Base-by-base conservation (phyloP, 495 filamentous ascomycete genomes). In the Podospora sp. region DNA sequence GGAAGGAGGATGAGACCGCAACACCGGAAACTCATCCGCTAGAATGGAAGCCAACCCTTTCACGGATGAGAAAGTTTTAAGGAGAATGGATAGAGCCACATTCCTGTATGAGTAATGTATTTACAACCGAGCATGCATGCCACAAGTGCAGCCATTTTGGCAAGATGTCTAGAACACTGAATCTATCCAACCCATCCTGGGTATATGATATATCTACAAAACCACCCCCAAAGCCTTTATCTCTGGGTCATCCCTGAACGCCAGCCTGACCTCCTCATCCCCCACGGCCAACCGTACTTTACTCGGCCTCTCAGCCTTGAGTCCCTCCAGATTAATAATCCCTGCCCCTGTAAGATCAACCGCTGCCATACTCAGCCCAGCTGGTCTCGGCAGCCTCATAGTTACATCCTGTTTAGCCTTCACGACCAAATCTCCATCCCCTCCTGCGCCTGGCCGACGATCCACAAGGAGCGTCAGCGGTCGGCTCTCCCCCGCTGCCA, bases 1-100 rank as follows among this genome's bases (percentile, higher is more conserved):
- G 95, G 95, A 95, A 92, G 72, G 88, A 86, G 62, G 95, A 98
- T 77, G 91, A 94, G 18, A 84, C 90, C 24, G 95, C 95, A 22
- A 98, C 96, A 1, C 89, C 91, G 35, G 92, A 97, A 76, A 91
- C 89, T 26, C 92, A 98, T 79, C 95, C 95, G 7, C 79, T 99
- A 53, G 91, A 94, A 27, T 99, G 96, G 95, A 92, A 91, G 71
- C 96, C 95, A 27, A 92, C 87, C 1, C 77, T 97, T 33, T 89
- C 90, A 7, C 75, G 72, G 56, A 55, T 26, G 69, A 71, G 77
- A 62, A 81, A 78, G 59, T 80, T 74, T 46, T 65, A 40, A 49
- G 24, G 9, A n/a, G 20, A n/a, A n/a, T 14, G 14, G 25, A 55
- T 55, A 22, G 20, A 55, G 52, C 14, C 14, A 24, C 20, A n/a